Conservation (phyloP, 352 stramenopile genomes). For the Pythium chondricola region DNA sequence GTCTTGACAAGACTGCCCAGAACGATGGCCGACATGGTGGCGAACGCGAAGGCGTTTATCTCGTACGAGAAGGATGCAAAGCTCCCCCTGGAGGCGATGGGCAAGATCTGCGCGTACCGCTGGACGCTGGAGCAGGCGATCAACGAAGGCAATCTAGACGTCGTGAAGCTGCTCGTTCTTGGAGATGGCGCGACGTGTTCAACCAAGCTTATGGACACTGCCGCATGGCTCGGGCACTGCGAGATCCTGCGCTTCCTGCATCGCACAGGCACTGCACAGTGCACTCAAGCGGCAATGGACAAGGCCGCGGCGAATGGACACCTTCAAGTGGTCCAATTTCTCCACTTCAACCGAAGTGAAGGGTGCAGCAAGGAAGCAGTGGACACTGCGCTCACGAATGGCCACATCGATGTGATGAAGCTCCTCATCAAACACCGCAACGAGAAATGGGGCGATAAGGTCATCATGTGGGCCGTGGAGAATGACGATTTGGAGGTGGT, state of each 20-base stretch:
- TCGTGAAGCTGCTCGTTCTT: slow-evolving; percentile 29
- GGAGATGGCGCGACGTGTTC: slow-evolving; percentile 20
- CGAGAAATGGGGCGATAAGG: slow-evolving; percentile 35
- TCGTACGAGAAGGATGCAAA: slow-evolving; percentile 6
- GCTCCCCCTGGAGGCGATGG: slow-evolving; percentile 44
- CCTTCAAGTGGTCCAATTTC: slow-evolving; percentile 38
- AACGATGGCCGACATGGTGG: too few species aligned
- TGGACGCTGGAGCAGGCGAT: slow-evolving; percentile 37
- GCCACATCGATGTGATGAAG: slow-evolving; percentile 28
- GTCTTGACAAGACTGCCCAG: too few species aligned
- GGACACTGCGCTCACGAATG: slow-evolving; percentile 26
- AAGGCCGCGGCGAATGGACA: slow-evolving; percentile 26
- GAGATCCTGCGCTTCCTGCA: slow-evolving; percentile 41
- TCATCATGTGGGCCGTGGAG: slow-evolving; percentile 33
- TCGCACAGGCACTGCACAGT: slow-evolving; percentile 19
- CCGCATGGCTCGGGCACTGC: slow-evolving; percentile 24
- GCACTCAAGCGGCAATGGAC: slow-evolving; percentile 41
- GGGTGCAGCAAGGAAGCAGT: slow-evolving; percentile 34
- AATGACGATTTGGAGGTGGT: slow-evolving; percentile 26
- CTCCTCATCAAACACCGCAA: slow-evolving; percentile 42
- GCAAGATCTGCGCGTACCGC: slow-evolving; percentile 32
- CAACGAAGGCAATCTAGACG: slow-evolving; percentile 17
- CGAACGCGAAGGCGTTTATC: slow-evolving; percentile 10
- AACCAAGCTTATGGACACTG: slow-evolving; percentile 28
- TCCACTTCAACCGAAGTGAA: slow-evolving; percentile 38